Conservation (phyloP, 2,329 filamentous ascomycete species). For the Pyrenochaeta sp. region DNA sequence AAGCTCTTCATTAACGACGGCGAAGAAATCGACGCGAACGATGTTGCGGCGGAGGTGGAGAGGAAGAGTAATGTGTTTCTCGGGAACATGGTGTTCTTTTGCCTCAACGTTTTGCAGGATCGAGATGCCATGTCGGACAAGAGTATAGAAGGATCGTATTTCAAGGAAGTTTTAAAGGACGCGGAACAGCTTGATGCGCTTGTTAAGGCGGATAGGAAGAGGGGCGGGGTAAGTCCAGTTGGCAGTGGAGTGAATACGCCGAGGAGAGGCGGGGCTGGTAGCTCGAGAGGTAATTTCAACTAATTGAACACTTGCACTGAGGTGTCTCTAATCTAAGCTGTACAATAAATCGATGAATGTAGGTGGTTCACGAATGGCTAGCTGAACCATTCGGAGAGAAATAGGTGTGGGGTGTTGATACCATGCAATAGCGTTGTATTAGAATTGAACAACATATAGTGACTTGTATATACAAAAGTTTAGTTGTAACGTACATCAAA, state of each 20-base stretch:
- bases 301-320: neutral
- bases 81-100: slow-evolving; percentile 37
- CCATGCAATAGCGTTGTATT: neutral
- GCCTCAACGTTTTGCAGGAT: slow-evolving; percentile 29
- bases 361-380: neutral
- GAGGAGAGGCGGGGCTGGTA: neutral
- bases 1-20: slow-evolving; percentile 24
- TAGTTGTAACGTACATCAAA: neutral
- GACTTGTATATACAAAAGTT: neutral
- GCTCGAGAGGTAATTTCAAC: neutral
- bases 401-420: neutral
- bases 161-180: slow-evolving; percentile 27
- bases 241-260: slow-evolving; percentile 12
- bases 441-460: neutral
- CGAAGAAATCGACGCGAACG: slow-evolving; percentile 23
- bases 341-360: neutral
- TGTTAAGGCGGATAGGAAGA: slow-evolving; percentile 14
- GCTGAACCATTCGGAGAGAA: neutral
- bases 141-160: slow-evolving; percentile 29
- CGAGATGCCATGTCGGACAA: slow-evolving; percentile 23
- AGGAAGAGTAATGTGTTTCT: slow-evolving; percentile 24
- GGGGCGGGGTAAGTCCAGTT: slow-evolving; percentile 13
- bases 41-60: slow-evolving; percentile 36
- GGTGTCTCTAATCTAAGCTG: neutral
- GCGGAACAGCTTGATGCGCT: slow-evolving; percentile 30